Conservation (phyloP, 495 filamentous ascomycete genomes). For the Neurospora pannonica region DNA sequence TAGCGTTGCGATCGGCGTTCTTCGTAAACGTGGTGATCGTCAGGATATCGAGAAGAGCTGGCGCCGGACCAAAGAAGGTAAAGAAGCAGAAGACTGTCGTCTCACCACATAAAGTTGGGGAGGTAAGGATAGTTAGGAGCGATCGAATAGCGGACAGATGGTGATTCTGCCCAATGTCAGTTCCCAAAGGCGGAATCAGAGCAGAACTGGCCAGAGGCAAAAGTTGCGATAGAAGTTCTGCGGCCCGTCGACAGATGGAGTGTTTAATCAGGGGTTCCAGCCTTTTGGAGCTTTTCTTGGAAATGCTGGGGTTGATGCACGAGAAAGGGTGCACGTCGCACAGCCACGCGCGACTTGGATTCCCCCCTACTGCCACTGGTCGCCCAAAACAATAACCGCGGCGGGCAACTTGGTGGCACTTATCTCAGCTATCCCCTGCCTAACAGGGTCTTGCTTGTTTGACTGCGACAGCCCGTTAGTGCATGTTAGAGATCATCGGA, state of each 20-base stretch:
- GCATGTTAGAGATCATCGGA: neutral
- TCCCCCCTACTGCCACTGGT: neutral
- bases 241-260: neutral
- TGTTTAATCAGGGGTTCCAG: neutral
- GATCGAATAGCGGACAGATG: neutral
- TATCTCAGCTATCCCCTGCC: neutral
- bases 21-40: neutral
- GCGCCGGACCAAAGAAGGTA: neutral
- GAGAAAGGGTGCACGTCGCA: constrained; percentile 14
- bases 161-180: neutral
- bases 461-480: neutral
- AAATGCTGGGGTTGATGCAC: constrained; percentile 14
- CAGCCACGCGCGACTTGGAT: constrained; percentile 9
- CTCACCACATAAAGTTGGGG: neutral
- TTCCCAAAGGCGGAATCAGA: neutral
- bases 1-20: neutral
- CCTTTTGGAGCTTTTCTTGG: constrained; percentile 2
- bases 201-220: constrained; percentile 3
- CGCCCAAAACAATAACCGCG: neutral
- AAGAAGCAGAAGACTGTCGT: neutral
- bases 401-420: neutral
- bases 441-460: neutral
- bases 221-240: neutral
- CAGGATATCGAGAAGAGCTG: neutral
- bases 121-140: neutral